Evolutionary conservation across 2,329 filamentous ascomycete species (phyloP), one percentile per base, ranked within the genome.

Genomic region (Chaetomiaceae sp.): DNA sequence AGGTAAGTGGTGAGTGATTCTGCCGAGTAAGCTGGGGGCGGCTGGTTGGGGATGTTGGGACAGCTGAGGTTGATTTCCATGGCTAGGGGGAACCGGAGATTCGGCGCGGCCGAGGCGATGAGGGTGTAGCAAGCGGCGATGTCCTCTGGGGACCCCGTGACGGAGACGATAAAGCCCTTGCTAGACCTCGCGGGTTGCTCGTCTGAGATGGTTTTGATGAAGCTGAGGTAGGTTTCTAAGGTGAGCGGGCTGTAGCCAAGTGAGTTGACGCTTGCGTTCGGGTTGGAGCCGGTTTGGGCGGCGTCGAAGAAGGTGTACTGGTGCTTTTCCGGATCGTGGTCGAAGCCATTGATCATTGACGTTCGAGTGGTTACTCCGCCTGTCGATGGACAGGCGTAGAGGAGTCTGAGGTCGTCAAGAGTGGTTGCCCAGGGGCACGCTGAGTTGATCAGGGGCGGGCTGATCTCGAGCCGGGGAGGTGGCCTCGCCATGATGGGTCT

Each of bases 1-100:
- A 91, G 69, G 56, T 89, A 90, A 5, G 68, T 67, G 0, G 65
- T 58, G 2, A 91, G 65, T 0, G 75, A 71, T 0, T 59, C 58
- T 0, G 72, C 67, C 7, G 79, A 75, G 65, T 90, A 91, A 0
- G 87, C 87, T 5, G 87, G 86, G 1, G 88, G 88, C 0, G 87
- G 83, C 42, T 78, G 77, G 16, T 73, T 71, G 0, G 78, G 75
- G 45, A 91, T 90, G 62, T 92, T 91, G 0, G 88, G 88, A 61
- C 88, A 91, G 29, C 81, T 86, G 27, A 91, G 78, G 64, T 92
- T 92, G 62, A 91, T 74, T 67, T 92, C 88, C 73, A 90, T 80
- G 16, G 82, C 83, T 1, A 89, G 71, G 1, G 75, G 74, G 58
- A 82, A 57, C 1, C 64, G 59, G n/a, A 75, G 54, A 4, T 73